Percentiles rank a stretch among this genome's conserved stretches.
phyloP scores from a whole-genome alignment of 371 early-diverging fungal genomes.

The Actinomortierella ambigua region DNA sequence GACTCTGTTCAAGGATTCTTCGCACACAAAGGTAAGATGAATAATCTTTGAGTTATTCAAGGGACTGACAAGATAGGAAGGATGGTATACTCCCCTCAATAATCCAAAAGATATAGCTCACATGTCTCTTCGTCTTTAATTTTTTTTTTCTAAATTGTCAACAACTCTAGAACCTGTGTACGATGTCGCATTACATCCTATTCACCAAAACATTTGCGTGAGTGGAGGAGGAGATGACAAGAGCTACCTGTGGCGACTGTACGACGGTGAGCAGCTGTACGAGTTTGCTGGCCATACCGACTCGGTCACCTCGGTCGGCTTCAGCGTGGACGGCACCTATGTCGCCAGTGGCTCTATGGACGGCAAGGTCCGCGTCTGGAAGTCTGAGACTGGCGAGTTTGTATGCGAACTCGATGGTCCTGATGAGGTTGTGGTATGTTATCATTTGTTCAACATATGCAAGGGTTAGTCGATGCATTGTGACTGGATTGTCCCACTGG shows the following conservation, averaged over 20 bases:
- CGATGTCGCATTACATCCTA: constrained; percentile 84
- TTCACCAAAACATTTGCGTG: constrained; percentile 63
- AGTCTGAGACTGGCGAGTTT: constrained; percentile 62
- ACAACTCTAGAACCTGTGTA: constrained; percentile 84
- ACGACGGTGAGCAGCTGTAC: constrained; percentile 78
- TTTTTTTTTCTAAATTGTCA: neutral
- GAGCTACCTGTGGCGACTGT: constrained; percentile 87
- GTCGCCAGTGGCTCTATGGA: constrained; percentile 97
- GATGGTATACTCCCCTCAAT: no score
- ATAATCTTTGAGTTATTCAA: neutral
- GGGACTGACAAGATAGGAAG: no score
- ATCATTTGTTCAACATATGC: neutral
- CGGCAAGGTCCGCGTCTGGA: constrained; percentile 89
- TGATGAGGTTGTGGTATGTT: constrained; percentile 79
- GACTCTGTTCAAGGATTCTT: constrained; percentile 95
- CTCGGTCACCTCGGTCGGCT: constrained; percentile 85
- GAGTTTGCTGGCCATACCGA: constrained; percentile 81
- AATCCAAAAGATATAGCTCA: no score
- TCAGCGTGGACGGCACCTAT: constrained; percentile 84
- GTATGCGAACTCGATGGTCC: constrained; percentile 85
- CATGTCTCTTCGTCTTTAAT: no score
- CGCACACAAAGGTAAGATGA: constrained; percentile 73
- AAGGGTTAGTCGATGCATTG: neutral
- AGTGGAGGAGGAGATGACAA: constrained; percentile 96
- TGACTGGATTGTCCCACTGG: neutral